phyloP scores from a whole-genome alignment of 768 basidiomycete species.

The Tremella mesenterica region DNA sequence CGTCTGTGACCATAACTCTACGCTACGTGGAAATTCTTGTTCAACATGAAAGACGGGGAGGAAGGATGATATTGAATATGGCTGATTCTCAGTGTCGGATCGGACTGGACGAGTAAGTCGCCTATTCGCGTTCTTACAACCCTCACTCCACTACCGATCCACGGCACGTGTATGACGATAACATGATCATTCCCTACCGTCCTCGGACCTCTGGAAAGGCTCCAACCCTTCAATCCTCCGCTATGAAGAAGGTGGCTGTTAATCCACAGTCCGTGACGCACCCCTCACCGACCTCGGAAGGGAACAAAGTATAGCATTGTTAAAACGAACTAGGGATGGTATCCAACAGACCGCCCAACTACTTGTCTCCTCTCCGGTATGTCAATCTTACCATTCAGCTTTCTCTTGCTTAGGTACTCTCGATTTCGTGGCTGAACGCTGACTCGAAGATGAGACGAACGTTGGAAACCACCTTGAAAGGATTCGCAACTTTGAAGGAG shows the following conservation, averaged over 20 bases:
- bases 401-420: neutral
- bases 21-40: conserved; percentile 11
- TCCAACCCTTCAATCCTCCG: neutral
- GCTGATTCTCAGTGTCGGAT: neutral
- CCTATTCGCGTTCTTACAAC: neutral
- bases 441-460: conserved; percentile 27
- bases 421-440: neutral
- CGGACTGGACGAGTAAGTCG: conserved; percentile 33
- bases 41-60: too few relatives aligned
- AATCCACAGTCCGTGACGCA: conserved; percentile 33
- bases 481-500: conserved; percentile 23
- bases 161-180: neutral
- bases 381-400: neutral
- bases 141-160: neutral
- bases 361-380: conserved; percentile 33
- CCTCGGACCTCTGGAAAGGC: neutral
- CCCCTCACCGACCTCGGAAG: conserved; percentile 37
- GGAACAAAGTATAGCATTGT: conserved; percentile 29
- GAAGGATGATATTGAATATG: neutral
- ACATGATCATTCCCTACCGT: neutral
- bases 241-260: neutral
- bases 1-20: conserved; percentile 22
- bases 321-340: conserved; percentile 29
- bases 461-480: conserved; percentile 35
- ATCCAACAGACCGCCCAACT: conserved; percentile 37